A percentile compares a stretch with the other conserved stretches of the same genome.
phyloP scores from a whole-genome alignment of 495 filamentous ascomycete species.

The Xylaria flabelliformis region DNA sequence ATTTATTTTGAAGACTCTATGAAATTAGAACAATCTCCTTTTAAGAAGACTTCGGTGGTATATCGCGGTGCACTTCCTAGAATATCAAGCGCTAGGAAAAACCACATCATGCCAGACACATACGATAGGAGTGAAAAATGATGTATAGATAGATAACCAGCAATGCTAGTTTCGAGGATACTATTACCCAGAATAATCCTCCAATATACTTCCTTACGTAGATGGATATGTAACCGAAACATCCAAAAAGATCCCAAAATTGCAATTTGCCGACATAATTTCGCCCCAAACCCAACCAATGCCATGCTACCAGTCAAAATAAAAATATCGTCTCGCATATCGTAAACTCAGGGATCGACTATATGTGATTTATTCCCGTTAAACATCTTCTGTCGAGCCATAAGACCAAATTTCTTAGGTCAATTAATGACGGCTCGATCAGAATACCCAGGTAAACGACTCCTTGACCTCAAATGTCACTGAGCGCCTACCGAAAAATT shows the following conservation, averaged over 20 bases:
- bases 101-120: not conserved
- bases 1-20: not conserved
- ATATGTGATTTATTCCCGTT: not conserved
- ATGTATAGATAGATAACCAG: constrained; percentile 2
- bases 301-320: constrained; percentile 21
- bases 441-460: constrained; percentile 64
- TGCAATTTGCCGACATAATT: constrained; percentile 12
- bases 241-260: not conserved
- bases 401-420: not conserved
- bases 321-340: constrained; percentile 2
- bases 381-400: not conserved
- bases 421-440: constrained; percentile 6
- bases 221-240: not conserved
- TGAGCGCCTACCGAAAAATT: constrained; percentile 45
- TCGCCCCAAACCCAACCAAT: constrained; percentile 14
- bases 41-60: not conserved
- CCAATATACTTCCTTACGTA: not conserved
- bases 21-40: not conserved
- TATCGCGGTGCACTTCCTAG: not conserved
- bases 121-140: not conserved
- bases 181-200: constrained; percentile 5
- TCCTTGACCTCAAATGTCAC: constrained; percentile 62
- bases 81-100: not conserved
- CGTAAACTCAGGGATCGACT: not conserved
- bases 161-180: not conserved